These are phyloP conservation scores for Pythium pyrilobum DNA, from an alignment of 352 stramenopile species.

Conservation along the genomic window DNA sequence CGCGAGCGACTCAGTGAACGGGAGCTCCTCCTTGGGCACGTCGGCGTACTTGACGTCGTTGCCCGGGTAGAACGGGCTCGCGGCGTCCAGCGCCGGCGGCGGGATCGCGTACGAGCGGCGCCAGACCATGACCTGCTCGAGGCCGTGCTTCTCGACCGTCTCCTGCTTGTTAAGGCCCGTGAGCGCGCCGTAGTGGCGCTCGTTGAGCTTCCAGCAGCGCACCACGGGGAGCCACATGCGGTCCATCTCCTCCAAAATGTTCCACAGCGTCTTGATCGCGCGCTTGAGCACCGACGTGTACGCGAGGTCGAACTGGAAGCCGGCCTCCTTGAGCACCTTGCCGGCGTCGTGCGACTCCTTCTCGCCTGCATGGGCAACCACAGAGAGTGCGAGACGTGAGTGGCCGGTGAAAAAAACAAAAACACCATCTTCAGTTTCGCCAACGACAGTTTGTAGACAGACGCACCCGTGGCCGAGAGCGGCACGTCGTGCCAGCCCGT, in stretches of 20 bases:
- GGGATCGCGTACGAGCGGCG: constrained; percentile 96
- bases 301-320: constrained; percentile 93
- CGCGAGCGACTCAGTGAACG: constrained; percentile 91
- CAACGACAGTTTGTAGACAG: background rate
- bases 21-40: constrained; percentile 85
- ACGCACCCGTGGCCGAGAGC: constrained; percentile 71
- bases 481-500: constrained; percentile 98
- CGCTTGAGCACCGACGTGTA: constrained; percentile 97
- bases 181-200: constrained; percentile 98
- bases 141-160: constrained; percentile 97
- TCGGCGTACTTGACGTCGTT: constrained; percentile 92
- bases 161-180: constrained; percentile 99
- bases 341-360: constrained; percentile 94
- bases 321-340: constrained; percentile 90
- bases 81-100: constrained; percentile 87
- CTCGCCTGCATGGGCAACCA: constrained; percentile 27
- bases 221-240: constrained; percentile 97
- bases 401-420: background rate
- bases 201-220: constrained; percentile 95
- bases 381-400: background rate
- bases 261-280: constrained; percentile 97
- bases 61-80: constrained; percentile 87
- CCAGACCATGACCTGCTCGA: constrained; percentile 98
- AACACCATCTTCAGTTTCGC: background rate
- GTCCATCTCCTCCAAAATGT: constrained; percentile 95